Evolutionary conservation across 164 flowering plant genomes (phyloP), one percentile per base, ranked within the genome.

Genomic region (Nelumbo lutea): DNA sequence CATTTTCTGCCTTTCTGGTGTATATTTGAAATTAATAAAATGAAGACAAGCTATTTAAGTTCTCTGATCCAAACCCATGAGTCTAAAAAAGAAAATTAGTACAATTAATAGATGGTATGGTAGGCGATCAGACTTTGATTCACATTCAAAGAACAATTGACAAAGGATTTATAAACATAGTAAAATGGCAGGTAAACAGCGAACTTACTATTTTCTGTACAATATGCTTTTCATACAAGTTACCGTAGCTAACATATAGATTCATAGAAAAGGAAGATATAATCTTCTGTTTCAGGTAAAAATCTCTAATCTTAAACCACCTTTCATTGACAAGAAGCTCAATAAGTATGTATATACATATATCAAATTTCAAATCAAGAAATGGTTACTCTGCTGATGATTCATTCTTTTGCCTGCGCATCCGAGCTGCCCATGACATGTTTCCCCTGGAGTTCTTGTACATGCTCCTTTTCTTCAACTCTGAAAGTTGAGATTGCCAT

Each of bases 341-440:
- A 14, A 68, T 42, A 41, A 62, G 57, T 59, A 62, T 44, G n/a
- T n/a, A n/a, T n/a, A 70, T 56, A 69, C 60, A 72, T 9, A 43
- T 15, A 42, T 45, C 3, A n/a, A 55, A 4, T 3, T 6, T n/a
- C n/a, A n/a, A n/a, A n/a, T n/a, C n/a, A 27, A 15, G 8, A 62
- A 62, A 44, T 51, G 67, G 76, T 71, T 46, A 41, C 48, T 72
- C 77, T 41, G 65, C 59, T 0, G 84, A 78, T 9, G 76, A 72
- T 65, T 78, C 81, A 2, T 77, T 80, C 73, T 77, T 80, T 68
- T 81, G 85, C 61, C 78, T 69, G 68, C 97, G 93, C 96, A 94
- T 85, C 68, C 87, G 79, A 68, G 95, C 97, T 53, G 78, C 97
- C 98, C 98, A 91, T 0, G 98, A 94, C 88, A 83, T 77, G 75